phyloP scores from a whole-genome alignment of 2,329 filamentous ascomycete species.

The Fusarium odoratissimum region DNA sequence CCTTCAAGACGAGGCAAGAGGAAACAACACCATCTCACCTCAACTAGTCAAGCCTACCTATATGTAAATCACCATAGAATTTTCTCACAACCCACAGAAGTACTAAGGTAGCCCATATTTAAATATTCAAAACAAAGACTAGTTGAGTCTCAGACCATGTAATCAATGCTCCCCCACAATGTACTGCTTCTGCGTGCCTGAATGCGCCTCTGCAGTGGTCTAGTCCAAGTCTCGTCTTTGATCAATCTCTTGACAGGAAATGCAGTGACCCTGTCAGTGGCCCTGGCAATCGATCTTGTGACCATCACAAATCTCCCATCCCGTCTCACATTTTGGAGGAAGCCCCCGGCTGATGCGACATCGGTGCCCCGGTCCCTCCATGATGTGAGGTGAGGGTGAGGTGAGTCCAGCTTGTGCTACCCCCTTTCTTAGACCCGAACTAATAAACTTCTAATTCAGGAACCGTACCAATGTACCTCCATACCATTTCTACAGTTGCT shows the following conservation, averaged over 20 bases:
- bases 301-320: slow-evolving; percentile 43
- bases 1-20: slow-evolving; percentile 26
- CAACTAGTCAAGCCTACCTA: neutral
- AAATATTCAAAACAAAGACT: neutral
- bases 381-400: slow-evolving; percentile 2
- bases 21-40: slow-evolving; percentile 16
- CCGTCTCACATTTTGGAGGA: slow-evolving; percentile 34
- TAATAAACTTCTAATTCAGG: slow-evolving; percentile 17
- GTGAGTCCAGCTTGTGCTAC: slow-evolving; percentile 14
- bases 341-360: slow-evolving; percentile 41
- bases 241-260: slow-evolving; percentile 13
- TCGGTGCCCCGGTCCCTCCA: slow-evolving; percentile 28
- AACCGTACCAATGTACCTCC: slow-evolving; percentile 9
- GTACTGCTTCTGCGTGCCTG: slow-evolving; percentile 17
- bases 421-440: slow-evolving; percentile 16
- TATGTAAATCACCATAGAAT: slow-evolving; percentile 22
- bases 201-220: slow-evolving; percentile 28
- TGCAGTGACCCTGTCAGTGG: slow-evolving; percentile 20
- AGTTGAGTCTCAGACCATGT: neutral
- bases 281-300: slow-evolving; percentile 45
- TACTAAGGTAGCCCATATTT: neutral
- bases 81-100: neutral
- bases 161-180: slow-evolving; percentile 30
- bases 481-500: neutral
- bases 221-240: slow-evolving; percentile 33